Evolutionary conservation across 306 rosid species (phyloP).

Genomic region (Lathyrus aphaca): DNA sequence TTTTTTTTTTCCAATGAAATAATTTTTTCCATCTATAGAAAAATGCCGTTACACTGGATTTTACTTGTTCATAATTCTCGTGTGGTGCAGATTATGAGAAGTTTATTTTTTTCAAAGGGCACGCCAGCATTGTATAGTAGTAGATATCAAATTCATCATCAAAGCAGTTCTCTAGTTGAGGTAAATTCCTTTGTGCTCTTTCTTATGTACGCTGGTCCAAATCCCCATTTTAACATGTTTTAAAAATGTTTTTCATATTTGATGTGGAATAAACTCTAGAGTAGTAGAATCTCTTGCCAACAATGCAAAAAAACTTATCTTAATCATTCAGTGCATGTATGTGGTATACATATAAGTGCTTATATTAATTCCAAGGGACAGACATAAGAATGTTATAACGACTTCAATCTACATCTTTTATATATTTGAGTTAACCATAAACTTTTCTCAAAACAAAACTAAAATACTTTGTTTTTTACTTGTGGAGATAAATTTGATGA

Average conservation of each 20-base stretch:
- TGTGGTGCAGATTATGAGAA: constrained; percentile 58
- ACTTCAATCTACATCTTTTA: constrained; percentile 22
- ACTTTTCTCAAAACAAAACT: constrained; percentile 4
- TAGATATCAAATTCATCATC: constrained; percentile 75
- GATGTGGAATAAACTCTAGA: constrained; percentile 3
- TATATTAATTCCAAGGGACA: background rate
- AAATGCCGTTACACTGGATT: constrained; percentile 14
- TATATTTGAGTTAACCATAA: background rate
- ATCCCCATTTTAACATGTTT: background rate
- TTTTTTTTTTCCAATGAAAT: constrained; percentile 1
- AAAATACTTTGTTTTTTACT: constrained; percentile 27
- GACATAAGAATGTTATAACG: background rate
- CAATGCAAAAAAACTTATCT: background rate
- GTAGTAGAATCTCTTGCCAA: constrained; percentile 1
- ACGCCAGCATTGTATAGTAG: constrained; percentile 51
- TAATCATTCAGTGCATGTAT: background rate
- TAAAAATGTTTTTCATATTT: background rate
- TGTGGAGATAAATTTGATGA: background rate
- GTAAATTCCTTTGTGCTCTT: constrained; percentile 41
- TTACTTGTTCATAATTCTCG: constrained; percentile 28
- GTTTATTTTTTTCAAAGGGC: constrained; percentile 44
- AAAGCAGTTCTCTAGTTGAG: constrained; percentile 78
- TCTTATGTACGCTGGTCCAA: constrained; percentile 14
- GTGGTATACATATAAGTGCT: background rate
- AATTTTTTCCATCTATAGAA: constrained; percentile 21